Conservation (phyloP, 192 early-diverging fungal species). For the Martensiomyces pterosporus region DNA sequence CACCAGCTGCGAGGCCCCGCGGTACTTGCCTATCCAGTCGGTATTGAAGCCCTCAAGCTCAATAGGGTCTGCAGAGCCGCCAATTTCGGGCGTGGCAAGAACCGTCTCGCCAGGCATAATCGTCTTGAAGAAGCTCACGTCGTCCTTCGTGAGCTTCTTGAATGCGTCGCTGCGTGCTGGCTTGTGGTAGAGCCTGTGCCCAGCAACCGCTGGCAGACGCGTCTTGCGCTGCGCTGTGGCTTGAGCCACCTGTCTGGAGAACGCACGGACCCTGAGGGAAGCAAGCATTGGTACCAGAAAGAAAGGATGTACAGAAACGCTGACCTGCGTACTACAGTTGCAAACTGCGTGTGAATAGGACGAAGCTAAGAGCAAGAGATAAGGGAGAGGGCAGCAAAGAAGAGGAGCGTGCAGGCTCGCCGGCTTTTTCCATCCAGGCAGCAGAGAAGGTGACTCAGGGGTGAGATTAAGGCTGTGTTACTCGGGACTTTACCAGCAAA, state of each 20-base stretch:
- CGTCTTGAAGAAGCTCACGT: constrained; percentile 60
- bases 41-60: constrained; percentile 70
- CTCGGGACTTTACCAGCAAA: too few species aligned
- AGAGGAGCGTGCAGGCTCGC: too few species aligned
- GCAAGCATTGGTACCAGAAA: too few species aligned
- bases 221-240: neutral
- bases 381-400: too few species aligned
- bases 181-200: constrained; percentile 23
- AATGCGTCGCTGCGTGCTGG: constrained; percentile 27
- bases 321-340: too few species aligned
- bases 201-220: neutral
- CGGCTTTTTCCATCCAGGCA: too few species aligned
- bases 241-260: too few species aligned
- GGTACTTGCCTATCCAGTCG: constrained; percentile 96
- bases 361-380: too few species aligned
- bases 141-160: constrained; percentile 54
- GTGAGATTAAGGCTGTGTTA: too few species aligned
- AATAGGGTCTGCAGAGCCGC: constrained; percentile 40
- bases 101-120: constrained; percentile 42
- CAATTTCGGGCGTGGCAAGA: constrained; percentile 38
- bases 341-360: too few species aligned
- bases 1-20: constrained; percentile 75
- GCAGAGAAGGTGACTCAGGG: too few species aligned
- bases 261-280: neutral
- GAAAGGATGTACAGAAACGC: too few species aligned